Percentiles rank a stretch among this genome's conserved stretches.
These are phyloP conservation scores for Talaromyces ruber DNA, from an alignment of 495 filamentous ascomycete species.

Conservation along the genomic window DNA sequence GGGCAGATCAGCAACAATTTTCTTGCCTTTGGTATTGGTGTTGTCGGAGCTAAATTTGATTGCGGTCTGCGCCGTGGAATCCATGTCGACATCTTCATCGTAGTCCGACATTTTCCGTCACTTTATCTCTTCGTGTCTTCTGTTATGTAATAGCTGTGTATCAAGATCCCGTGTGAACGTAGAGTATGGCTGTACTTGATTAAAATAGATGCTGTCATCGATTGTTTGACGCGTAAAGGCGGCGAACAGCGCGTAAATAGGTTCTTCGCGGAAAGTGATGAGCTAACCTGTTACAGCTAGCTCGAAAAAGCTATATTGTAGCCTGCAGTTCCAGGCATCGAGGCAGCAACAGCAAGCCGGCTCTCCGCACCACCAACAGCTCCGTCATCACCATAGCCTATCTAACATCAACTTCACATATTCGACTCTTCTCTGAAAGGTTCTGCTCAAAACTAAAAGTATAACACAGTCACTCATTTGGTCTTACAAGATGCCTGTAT, in stretches of 20 bases:
- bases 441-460: not conserved
- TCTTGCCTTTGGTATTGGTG: conserved; percentile 73
- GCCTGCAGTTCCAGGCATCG: conserved; percentile 8
- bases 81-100: conserved; percentile 86
- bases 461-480: not conserved
- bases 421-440: not conserved
- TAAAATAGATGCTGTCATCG: conserved; percentile 5
- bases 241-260: conserved; percentile 32
- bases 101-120: conserved; percentile 69
- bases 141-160: not conserved
- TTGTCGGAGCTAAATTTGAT: conserved; percentile 49
- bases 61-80: conserved; percentile 48
- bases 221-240: not conserved
- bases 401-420: not conserved
- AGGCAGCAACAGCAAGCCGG: not conserved
- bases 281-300: conserved; percentile 3
- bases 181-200: not conserved
- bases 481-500: conserved; percentile 42
- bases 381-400: conserved; percentile 14
- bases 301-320: conserved; percentile 4
- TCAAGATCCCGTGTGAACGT: not conserved
- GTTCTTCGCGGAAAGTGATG: conserved; percentile 35
- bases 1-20: conserved; percentile 84
- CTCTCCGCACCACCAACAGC: conserved; percentile 8
- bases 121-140: not conserved